Percentiles rank a stretch among this genome's conserved stretches.
Conservation (phyloP, 2,329 filamentous ascomycete species). For the Erysiphe pulchra region DNA sequence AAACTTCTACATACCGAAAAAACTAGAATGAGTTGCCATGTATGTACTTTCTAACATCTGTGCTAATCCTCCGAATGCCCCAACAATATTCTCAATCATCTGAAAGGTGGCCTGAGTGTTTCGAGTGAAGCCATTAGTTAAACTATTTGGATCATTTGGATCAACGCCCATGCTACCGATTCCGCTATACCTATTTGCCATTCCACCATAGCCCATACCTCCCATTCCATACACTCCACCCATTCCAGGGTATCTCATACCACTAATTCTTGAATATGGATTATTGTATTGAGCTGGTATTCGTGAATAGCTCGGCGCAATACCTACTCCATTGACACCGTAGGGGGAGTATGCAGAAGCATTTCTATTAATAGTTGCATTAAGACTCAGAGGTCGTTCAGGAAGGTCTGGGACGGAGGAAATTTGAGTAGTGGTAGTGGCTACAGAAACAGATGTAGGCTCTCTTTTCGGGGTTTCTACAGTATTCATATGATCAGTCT, state of each 20-base stretch:
- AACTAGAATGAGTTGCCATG: conserved; percentile 97
- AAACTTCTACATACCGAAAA: conserved; percentile 44
- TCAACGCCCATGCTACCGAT: conserved; percentile 28
- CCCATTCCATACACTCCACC: conserved; percentile 14
- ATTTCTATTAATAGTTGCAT: conserved; percentile 63
- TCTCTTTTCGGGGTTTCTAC: neutral
- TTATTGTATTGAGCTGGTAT: conserved; percentile 21
- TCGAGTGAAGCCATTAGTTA: conserved; percentile 87
- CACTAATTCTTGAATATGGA: conserved; percentile 21
- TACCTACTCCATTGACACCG: conserved; percentile 27
- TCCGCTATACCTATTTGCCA: conserved; percentile 16
- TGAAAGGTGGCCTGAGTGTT: conserved; percentile 94
- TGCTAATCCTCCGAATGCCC: conserved; percentile 87
- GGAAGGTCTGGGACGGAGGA: conserved; percentile 42
- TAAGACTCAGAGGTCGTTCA: conserved; percentile 53
- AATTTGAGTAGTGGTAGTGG: conserved; percentile 14
- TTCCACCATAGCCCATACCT: conserved; percentile 10
- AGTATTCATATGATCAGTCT: neutral
- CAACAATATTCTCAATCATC: conserved; percentile 91
- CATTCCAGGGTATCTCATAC: conserved; percentile 13
- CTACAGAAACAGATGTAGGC: conserved; percentile 12
- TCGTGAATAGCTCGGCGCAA: conserved; percentile 12
- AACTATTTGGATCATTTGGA: conserved; percentile 72
- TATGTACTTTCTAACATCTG: conserved; percentile 99
- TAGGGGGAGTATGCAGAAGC: conserved; percentile 55